Evolutionary conservation across 176 grass and related monocot genomes (phyloP).

Genomic region (Leersia perrieri): DNA sequence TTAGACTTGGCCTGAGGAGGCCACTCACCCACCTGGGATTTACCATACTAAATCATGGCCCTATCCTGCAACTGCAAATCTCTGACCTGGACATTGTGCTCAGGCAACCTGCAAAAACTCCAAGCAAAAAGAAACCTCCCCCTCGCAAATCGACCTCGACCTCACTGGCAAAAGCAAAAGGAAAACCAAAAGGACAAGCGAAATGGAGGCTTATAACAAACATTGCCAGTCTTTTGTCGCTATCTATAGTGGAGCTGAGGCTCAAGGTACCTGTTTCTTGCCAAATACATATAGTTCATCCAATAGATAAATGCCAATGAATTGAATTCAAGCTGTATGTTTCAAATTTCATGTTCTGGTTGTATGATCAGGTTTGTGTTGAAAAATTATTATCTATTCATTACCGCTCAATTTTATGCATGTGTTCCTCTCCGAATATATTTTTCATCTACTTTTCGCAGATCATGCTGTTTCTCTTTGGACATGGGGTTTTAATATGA

Average conservation of each 20-base stretch:
- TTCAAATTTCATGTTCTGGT: constrained; percentile 3
- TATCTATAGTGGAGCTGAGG: constrained; percentile 68
- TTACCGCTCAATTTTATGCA: constrained; percentile 19
- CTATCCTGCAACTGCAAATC: constrained; percentile 65
- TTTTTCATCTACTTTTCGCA: background rate
- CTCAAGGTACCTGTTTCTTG: constrained; percentile 62
- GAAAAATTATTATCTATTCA: background rate
- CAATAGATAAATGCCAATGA: constrained; percentile 11
- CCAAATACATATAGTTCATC: background rate
- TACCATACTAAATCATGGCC: constrained; percentile 44
- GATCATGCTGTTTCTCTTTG: background rate
- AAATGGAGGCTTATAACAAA: constrained; percentile 67
- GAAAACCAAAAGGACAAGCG: constrained; percentile 44
- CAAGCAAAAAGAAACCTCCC: constrained; percentile 62
- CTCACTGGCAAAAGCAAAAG: constrained; percentile 45
- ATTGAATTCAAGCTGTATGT: background rate
- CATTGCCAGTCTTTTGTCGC: constrained; percentile 53
- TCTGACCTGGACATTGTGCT: constrained; percentile 76
- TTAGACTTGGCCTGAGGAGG: constrained; percentile 56
- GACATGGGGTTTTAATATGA: background rate
- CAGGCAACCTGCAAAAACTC: constrained; percentile 51
- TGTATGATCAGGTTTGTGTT: background rate
- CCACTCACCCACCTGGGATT: constrained; percentile 55
- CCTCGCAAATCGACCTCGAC: constrained; percentile 41
- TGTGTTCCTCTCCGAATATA: background rate